Evolutionary conservation across 2,329 filamentous ascomycete species (phyloP).

Genomic region (Mycosphaerella sp.): DNA sequence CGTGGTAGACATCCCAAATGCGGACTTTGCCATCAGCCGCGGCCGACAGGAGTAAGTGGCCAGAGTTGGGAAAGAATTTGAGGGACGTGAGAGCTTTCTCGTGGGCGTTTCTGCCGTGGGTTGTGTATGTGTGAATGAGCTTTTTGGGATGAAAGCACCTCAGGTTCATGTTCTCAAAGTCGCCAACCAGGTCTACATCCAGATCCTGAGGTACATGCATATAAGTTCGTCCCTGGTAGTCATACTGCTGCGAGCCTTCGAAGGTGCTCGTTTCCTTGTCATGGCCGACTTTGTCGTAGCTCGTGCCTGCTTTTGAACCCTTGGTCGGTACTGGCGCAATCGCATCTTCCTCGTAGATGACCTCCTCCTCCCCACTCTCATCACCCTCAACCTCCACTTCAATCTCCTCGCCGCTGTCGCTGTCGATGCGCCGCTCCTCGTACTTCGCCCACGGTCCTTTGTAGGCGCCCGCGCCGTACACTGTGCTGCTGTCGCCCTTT

Average conservation of each 20-base stretch:
- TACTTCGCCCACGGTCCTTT: slow-evolving; percentile 93
- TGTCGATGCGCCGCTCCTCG: slow-evolving; percentile 63
- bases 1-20: slow-evolving; percentile 90
- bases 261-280: slow-evolving; percentile 73
- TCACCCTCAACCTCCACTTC: slow-evolving; percentile 67
- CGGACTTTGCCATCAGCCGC: slow-evolving; percentile 86
- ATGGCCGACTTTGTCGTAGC: slow-evolving; percentile 42
- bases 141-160: slow-evolving; percentile 79
- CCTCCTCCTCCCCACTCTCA: slow-evolving; percentile 67
- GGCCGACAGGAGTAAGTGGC: slow-evolving; percentile 83
- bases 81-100: slow-evolving; percentile 80
- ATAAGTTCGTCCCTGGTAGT: slow-evolving; percentile 93
- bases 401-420: slow-evolving; percentile 62
- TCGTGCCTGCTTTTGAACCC: slow-evolving; percentile 45
- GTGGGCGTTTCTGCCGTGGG: slow-evolving; percentile 45
- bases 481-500: slow-evolving; percentile 76
- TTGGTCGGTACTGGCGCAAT: slow-evolving; percentile 52
- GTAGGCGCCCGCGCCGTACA: slow-evolving; percentile 82
- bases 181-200: slow-evolving; percentile 73
- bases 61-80: slow-evolving; percentile 81
- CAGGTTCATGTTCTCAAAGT: slow-evolving; percentile 58
- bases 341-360: slow-evolving; percentile 70
- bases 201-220: slow-evolving; percentile 95
- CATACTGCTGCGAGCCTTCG: slow-evolving; percentile 73
- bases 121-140: slow-evolving; percentile 81